A percentile compares a stretch with the other conserved stretches of the same genome.
These are phyloP conservation scores for Penicillium freii DNA, from an alignment of 2,329 filamentous ascomycete genomes.

Conservation along the genomic window DNA sequence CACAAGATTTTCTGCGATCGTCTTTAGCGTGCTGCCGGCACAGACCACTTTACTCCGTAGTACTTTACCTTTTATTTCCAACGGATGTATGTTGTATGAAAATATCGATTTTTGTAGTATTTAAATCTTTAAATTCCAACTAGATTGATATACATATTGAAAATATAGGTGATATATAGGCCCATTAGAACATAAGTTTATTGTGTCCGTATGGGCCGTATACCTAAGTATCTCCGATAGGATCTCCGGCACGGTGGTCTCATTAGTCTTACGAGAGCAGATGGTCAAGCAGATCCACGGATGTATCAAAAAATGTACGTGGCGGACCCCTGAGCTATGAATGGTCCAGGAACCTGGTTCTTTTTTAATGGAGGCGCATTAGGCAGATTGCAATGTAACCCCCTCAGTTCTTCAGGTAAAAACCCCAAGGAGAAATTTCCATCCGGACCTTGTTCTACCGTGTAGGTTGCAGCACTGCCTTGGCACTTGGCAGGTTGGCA, in stretches of 20 bases:
- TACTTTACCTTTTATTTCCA: neutral
- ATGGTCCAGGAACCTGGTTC: neutral
- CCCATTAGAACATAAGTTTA: too few relatives aligned
- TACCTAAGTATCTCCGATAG: slow-evolving; percentile 9
- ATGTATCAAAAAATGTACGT: neutral
- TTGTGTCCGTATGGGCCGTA: too few relatives aligned
- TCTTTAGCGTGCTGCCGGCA: slow-evolving; percentile 22
- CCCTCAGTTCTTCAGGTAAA: neutral
- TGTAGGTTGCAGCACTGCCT: neutral
- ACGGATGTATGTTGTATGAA: neutral
- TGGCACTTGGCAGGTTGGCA: neutral
- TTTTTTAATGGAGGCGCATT: neutral
- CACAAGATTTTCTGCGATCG: slow-evolving; percentile 30
- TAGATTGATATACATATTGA: neutral
- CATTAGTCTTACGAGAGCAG: slow-evolving; percentile 21
- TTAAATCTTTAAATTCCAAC: neutral
- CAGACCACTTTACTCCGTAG: slow-evolving; percentile 20
- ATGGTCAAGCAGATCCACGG: neutral
- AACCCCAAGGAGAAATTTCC: neutral
- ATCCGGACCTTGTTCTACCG: neutral
- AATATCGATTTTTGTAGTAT: too few relatives aligned
- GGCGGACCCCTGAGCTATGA: neutral
- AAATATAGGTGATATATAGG: neutral
- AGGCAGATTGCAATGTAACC: neutral
- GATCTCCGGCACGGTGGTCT: neutral